phyloP scores from a whole-genome alignment of 2,329 filamentous ascomycete species.

The Stachybotrys elegans region DNA sequence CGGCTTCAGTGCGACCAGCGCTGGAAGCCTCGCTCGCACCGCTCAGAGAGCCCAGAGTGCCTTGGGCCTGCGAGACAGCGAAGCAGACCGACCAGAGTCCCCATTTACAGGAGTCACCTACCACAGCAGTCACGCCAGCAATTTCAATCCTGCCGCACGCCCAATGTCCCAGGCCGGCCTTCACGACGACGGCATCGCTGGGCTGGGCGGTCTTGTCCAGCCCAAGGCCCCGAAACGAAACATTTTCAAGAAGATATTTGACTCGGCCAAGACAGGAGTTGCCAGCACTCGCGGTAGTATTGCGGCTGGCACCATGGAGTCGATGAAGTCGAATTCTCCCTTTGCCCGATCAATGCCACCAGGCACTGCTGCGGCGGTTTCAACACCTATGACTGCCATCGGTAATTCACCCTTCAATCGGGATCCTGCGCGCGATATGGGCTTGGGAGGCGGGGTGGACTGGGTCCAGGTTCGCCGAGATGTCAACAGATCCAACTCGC shows the following conservation, averaged over 20 bases:
- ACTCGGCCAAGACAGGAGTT: slow-evolving; percentile 89
- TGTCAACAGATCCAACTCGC: slow-evolving; percentile 89
- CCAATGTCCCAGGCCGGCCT: slow-evolving; percentile 64
- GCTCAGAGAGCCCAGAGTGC: slow-evolving; percentile 62
- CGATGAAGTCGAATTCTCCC: slow-evolving; percentile 36
- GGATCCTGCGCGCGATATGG: slow-evolving; percentile 65
- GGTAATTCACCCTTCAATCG: slow-evolving; percentile 31
- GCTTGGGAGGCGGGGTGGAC: slow-evolving; percentile 59
- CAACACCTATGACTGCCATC: slow-evolving; percentile 24
- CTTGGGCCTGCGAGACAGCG: slow-evolving; percentile 54
- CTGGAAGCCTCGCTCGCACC: slow-evolving; percentile 83
- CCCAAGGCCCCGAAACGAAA: slow-evolving; percentile 80
- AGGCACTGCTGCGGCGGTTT: slow-evolving; percentile 41
- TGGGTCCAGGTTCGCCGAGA: slow-evolving; percentile 98
- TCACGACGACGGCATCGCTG: slow-evolving; percentile 58
- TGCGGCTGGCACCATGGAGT: slow-evolving; percentile 44
- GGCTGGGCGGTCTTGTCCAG: slow-evolving; percentile 71
- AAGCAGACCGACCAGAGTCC: slow-evolving; percentile 52
- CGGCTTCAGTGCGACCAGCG: slow-evolving; percentile 90
- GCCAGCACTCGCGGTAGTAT: slow-evolving; percentile 86
- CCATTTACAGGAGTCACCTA: slow-evolving; percentile 79
- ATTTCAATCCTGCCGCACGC: slow-evolving; percentile 34
- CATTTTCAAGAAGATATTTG: slow-evolving; percentile 93
- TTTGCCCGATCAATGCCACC: slow-evolving; percentile 36
- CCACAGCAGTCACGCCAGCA: slow-evolving; percentile 78